These are phyloP conservation scores for Zymoseptoria tritici DNA, from an alignment of 2,329 filamentous ascomycete species.

Conservation along the genomic window DNA sequence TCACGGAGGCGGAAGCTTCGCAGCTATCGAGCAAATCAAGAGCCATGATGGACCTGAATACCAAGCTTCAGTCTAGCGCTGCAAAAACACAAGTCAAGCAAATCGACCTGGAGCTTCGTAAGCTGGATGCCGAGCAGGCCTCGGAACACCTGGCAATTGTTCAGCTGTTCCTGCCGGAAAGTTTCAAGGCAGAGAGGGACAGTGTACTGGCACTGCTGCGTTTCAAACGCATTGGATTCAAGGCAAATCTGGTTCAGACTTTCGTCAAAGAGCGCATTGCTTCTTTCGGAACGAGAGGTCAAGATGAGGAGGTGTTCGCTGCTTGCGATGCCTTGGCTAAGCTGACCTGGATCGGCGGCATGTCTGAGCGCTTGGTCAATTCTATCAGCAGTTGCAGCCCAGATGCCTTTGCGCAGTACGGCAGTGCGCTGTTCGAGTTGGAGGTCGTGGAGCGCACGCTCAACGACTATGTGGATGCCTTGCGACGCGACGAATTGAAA, in stretches of 20 bases:
- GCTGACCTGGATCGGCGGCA: slow-evolving; percentile 72
- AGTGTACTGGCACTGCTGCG: slow-evolving; percentile 82
- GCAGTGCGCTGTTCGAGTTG: slow-evolving; percentile 75
- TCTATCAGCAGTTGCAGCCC: slow-evolving; percentile 72
- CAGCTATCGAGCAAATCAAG: slow-evolving; percentile 81
- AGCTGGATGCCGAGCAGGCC: slow-evolving; percentile 82
- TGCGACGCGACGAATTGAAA: slow-evolving; percentile 78
- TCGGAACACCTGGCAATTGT: slow-evolving; percentile 82
- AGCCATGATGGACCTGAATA: slow-evolving; percentile 93
- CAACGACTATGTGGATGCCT: slow-evolving; percentile 77
- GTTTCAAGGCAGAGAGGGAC: slow-evolving; percentile 70
- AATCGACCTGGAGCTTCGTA: slow-evolving; percentile 80
- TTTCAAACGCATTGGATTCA: slow-evolving; percentile 83
- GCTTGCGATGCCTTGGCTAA: slow-evolving; percentile 79
- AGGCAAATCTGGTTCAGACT: slow-evolving; percentile 68
- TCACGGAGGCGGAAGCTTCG: slow-evolving; percentile 87
- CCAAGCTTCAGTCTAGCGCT: slow-evolving; percentile 84
- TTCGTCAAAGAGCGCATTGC: slow-evolving; percentile 74
- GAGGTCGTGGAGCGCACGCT: slow-evolving; percentile 85
- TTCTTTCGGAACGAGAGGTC: slow-evolving; percentile 57
- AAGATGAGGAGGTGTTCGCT: slow-evolving; percentile 71
- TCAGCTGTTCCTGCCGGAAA: slow-evolving; percentile 80
- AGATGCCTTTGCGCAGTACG: slow-evolving; percentile 70
- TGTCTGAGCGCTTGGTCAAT: slow-evolving; percentile 77
- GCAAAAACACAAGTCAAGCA: slow-evolving; percentile 90